Conservation (phyloP, 345 rosid genomes). For the Balakata baccata region DNA sequence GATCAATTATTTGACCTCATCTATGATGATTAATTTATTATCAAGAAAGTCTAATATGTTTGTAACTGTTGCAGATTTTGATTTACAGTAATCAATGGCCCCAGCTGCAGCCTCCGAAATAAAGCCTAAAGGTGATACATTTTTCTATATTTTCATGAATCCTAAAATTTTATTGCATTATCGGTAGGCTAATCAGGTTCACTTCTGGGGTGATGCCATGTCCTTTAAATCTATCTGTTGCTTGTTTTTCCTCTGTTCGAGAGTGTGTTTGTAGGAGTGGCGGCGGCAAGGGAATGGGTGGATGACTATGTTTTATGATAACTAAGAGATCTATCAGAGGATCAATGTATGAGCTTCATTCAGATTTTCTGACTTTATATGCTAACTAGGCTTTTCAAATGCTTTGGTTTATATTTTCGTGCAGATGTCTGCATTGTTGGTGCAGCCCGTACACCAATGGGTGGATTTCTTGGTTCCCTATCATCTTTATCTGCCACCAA, state of each 20-base stretch:
- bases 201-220: not conserved
- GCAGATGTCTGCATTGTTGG: slow-evolving; percentile 97
- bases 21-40: not conserved
- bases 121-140: slow-evolving; percentile 64
- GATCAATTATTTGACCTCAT: not conserved
- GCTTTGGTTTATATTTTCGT: slow-evolving; percentile 15
- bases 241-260: not conserved
- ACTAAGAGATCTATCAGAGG: not conserved
- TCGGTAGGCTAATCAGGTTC: not conserved
- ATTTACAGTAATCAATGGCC: slow-evolving; percentile 42
- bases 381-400: not conserved
- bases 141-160: slow-evolving; percentile 17
- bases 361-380: not conserved
- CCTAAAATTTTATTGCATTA: not conserved
- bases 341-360: not conserved
- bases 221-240: not conserved
- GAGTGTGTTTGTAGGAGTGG: too few species aligned
- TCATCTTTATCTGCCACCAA: slow-evolving; percentile 86
- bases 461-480: slow-evolving; percentile 83
- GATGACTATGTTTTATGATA: not conserved
- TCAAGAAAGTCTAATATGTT: not conserved
- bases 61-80: not conserved
- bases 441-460: slow-evolving; percentile 96
- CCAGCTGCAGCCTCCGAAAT: slow-evolving; percentile 50
- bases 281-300: not conserved